phyloP scores from a whole-genome alignment of 2,329 filamentous ascomycete species.

The Diplocarpon mali region DNA sequence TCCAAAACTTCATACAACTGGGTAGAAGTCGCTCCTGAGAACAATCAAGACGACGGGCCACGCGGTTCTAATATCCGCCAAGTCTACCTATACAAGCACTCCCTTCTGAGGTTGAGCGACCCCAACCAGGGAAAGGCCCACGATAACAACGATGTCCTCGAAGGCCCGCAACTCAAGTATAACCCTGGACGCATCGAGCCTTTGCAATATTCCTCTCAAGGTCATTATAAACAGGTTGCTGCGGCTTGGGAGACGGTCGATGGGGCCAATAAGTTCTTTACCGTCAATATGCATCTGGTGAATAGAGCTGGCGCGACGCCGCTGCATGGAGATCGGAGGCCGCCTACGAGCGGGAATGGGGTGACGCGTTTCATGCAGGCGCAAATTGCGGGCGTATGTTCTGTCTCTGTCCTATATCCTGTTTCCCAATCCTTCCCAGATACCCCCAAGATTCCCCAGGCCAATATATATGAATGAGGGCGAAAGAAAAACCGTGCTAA shows the following conservation, averaged over 20 bases:
- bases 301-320: constrained; percentile 46
- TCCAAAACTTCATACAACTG: constrained; percentile 46
- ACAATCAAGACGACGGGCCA: constrained; percentile 53
- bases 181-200: constrained; percentile 63
- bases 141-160: constrained; percentile 46
- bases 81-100: constrained; percentile 58
- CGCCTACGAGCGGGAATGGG: constrained; percentile 42
- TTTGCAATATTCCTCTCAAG: constrained; percentile 44
- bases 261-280: constrained; percentile 50
- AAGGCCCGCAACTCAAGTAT: constrained; percentile 47
- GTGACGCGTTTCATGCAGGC: constrained; percentile 47
- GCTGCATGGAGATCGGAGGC: constrained; percentile 1
- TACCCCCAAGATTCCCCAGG: too few relatives aligned
- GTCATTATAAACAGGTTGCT: constrained; percentile 55
- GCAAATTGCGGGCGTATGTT: constrained; percentile 43
- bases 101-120: constrained; percentile 46
- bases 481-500: too few relatives aligned
- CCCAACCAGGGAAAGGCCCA: constrained; percentile 43
- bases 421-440: background rate
- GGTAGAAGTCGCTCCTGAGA: constrained; percentile 45
- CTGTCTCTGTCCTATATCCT: background rate
- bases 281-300: constrained; percentile 58
- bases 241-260: constrained; percentile 53
- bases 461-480: too few relatives aligned
- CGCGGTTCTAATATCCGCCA: constrained; percentile 62